These are phyloP conservation scores for Aspergillus terreus DNA, from an alignment of 2,329 filamentous ascomycete species.

Conservation along the genomic window DNA sequence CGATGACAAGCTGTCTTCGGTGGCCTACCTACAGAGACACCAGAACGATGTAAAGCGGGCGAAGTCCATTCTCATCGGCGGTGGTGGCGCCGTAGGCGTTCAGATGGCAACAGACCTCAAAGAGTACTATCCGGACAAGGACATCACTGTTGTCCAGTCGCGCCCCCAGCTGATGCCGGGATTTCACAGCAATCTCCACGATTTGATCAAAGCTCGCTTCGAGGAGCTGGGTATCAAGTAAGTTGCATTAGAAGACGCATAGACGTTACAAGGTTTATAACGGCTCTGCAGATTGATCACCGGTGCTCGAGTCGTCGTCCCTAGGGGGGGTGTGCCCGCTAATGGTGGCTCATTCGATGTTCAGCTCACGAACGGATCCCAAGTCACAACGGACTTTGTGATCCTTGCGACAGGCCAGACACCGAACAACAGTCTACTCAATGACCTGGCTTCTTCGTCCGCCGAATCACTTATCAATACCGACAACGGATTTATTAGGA, in stretches of 20 bases:
- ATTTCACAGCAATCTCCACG: conserved; percentile 29
- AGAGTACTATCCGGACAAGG: conserved; percentile 45
- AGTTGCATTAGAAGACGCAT: background rate
- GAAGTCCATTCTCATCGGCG: conserved; percentile 36
- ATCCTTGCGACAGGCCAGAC: conserved; percentile 48
- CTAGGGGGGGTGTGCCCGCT: conserved; percentile 23
- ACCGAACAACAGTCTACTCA: conserved; percentile 43
- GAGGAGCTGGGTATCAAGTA: conserved; percentile 30
- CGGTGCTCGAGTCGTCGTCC: conserved; percentile 26
- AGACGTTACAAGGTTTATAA: background rate
- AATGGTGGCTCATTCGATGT: conserved; percentile 23
- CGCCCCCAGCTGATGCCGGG: conserved; percentile 35
- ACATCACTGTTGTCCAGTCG: conserved; percentile 48
- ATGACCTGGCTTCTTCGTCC: conserved; percentile 23
- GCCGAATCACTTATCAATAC: conserved; percentile 28
- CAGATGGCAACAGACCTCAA: conserved; percentile 51
- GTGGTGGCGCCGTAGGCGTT: conserved; percentile 50
- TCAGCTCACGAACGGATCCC: conserved; percentile 28
- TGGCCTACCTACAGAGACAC: conserved; percentile 30
- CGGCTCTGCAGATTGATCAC: conserved; percentile 22
- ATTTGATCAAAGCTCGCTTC: conserved; percentile 29
- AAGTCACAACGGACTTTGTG: conserved; percentile 36
- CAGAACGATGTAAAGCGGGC: conserved; percentile 26
- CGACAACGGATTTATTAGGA: conserved; percentile 31
- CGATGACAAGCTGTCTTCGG: conserved; percentile 31